These are phyloP conservation scores for Phaeosphaeria sp. DNA, from an alignment of 2,329 filamentous ascomycete species.

Conservation along the genomic window DNA sequence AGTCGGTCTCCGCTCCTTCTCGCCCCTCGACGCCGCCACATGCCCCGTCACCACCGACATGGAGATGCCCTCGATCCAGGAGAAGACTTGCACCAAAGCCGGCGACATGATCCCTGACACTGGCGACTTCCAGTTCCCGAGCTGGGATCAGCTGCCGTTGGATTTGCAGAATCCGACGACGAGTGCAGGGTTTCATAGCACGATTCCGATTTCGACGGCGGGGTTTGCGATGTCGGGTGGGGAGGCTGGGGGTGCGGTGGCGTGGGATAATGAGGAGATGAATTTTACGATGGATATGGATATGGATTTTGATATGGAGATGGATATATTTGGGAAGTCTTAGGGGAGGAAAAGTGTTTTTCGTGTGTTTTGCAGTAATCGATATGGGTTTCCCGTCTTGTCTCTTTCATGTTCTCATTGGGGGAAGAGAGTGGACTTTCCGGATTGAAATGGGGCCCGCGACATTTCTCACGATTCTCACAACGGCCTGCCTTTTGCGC, in stretches of 20 bases:
- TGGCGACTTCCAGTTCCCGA: conserved; percentile 31
- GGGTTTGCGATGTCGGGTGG: conserved; percentile 12
- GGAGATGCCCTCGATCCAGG: conserved; percentile 1
- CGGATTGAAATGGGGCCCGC: no score
- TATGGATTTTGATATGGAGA: conserved; percentile 34
- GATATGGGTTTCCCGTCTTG: no score
- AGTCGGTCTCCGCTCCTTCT: conserved; percentile 9
- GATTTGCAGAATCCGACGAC: conserved; percentile 33
- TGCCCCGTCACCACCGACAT: conserved; percentile 13
- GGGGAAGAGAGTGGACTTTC: no score
- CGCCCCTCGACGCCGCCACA: conserved; percentile 15
- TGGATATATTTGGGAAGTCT: conserved; percentile 8
- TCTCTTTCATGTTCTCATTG: no score
- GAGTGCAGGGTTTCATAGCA: conserved; percentile 23
- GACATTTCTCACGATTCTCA: no score
- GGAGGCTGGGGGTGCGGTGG: conserved; percentile 15
- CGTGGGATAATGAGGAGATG: conserved; percentile 41
- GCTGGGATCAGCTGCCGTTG: conserved; percentile 35
- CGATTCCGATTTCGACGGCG: conserved; percentile 20
- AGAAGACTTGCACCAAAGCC: conserved; percentile 6
- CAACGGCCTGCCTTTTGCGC: background rate
- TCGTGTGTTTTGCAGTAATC: background rate
- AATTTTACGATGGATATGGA: conserved; percentile 43
- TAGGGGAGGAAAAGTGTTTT: background rate
- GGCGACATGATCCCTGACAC: conserved; percentile 6